Conservation (phyloP, 768 basidiomycete species). For the Auricularia auricula-judae region DNA sequence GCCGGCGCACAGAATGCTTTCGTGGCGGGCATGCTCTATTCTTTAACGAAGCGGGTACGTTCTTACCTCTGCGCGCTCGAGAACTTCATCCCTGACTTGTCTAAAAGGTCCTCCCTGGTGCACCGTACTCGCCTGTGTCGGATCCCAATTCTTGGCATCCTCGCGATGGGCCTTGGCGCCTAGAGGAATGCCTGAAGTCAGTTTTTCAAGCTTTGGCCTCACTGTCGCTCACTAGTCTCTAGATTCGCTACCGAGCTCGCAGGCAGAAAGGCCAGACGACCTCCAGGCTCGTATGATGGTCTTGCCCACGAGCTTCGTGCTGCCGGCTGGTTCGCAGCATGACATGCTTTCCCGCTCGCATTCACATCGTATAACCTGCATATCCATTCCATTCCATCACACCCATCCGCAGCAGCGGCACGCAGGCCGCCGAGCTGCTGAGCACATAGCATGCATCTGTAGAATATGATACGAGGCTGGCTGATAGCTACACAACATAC, state of each 20-base stretch:
- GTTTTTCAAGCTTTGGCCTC: conserved; percentile 7
- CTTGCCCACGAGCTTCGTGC: conserved; percentile 62
- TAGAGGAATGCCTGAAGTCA: conserved; percentile 75
- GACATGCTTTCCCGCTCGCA: background rate
- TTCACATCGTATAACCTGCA: too few relatives aligned
- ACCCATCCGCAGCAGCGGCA: too few relatives aligned
- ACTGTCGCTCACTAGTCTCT: background rate
- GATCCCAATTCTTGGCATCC: conserved; percentile 1
- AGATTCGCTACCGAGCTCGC: conserved; percentile 81
- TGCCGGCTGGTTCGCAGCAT: conserved; percentile 57
- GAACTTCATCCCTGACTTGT: background rate
- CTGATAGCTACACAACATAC: too few relatives aligned
- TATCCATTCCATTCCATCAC: too few relatives aligned
- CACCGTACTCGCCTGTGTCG: conserved; percentile 59
- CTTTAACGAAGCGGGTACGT: conserved; percentile 51
- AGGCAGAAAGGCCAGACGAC: conserved; percentile 56
- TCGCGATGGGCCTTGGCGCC: conserved; percentile 46
- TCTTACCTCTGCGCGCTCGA: background rate
- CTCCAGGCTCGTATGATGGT: conserved; percentile 43
- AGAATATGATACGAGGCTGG: too few relatives aligned
- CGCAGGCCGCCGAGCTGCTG: too few relatives aligned
- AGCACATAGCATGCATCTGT: too few relatives aligned
- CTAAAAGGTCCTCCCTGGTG: conserved; percentile 41
- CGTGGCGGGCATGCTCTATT: conserved; percentile 81
- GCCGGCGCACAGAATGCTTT: conserved; percentile 74